phyloP scores from a whole-genome alignment of 2,329 filamentous ascomycete species.

The Claviceps pusilla region DNA sequence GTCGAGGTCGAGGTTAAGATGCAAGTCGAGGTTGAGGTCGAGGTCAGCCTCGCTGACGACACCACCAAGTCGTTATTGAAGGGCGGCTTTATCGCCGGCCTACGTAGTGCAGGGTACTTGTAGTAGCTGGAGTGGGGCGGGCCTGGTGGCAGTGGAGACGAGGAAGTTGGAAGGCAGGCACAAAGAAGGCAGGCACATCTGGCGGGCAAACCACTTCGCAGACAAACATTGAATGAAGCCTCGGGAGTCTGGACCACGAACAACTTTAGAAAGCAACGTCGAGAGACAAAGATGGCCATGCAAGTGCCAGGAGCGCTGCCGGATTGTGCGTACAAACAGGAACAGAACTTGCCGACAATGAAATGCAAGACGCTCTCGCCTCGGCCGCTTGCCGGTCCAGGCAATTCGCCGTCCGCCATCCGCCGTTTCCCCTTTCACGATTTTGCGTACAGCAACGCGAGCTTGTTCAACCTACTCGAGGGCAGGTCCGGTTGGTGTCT shows the following conservation, averaged over 20 bases:
- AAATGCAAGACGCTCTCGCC: not conserved
- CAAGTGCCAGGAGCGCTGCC: no score
- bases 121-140: not conserved
- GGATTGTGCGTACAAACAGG: not conserved
- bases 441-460: not conserved
- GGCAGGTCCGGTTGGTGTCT: no score
- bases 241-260: not conserved
- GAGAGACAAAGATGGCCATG: no score
- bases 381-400: not conserved
- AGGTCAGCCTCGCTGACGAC: slow-evolving; percentile 1
- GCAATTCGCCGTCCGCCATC: not conserved
- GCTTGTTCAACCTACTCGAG: not conserved
- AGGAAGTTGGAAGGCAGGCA: no score
- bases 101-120: not conserved
- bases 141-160: not conserved
- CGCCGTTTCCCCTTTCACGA: not conserved
- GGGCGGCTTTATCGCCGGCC: not conserved
- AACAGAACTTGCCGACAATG: not conserved
- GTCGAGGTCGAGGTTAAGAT: not conserved
- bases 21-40: not conserved
- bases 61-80: not conserved
- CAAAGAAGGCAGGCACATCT: not conserved
- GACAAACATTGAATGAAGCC: not conserved
- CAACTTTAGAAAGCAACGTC: not conserved
- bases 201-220: not conserved